Evolutionary conservation across 2,329 filamentous ascomycete species (phyloP), one percentile per base, ranked within the genome.

Genomic region (Teratosphaeriaceae sp.): DNA sequence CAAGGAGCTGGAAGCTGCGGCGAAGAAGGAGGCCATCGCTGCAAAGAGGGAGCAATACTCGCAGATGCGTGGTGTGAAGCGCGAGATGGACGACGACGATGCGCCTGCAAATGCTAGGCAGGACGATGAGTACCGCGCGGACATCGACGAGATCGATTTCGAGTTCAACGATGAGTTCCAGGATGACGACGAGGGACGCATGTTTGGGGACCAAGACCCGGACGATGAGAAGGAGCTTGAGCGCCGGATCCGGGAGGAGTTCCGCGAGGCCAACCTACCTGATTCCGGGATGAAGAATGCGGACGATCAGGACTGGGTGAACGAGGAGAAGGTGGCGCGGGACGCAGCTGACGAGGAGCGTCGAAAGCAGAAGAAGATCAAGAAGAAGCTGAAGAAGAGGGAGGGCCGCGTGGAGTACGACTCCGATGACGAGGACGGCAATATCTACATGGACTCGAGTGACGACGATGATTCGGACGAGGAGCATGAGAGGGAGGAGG

Each of bases 341-440:
- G 72, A 83, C 60, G 83, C 85, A 52, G 82, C 83, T 51, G 75
- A 86, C 53, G 82, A 83, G 52, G 76, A 79, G 48, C 85, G 81
- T 62, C 78, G 80, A 49, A 75, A 84, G 44, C 85, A 88, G 48
- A 94, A 90, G 63, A 73, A 78, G 35, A 76, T 88, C 4, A 81
- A 85, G 45, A 94, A 94, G 65, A 81, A 84, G 9, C 73, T 97
- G 9, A 81, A 84, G 54, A 90, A 85, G 66, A 78, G 86, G 40
- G 92, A 96, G 65, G 85, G 87, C 63, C 86, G 94, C 53, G 82
- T 80, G 52, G 85, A 92, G 49, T 95, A 95, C 59, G 85, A 86
- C 56, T 84, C 80, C 51, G 85, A 87, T 40, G 55, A 33, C 69
- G 55, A 33, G 69, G 74, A 44, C 62, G 67, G 42, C 67, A 78